Evolutionary conservation across 768 basidiomycete genomes (phyloP).

Genomic region (Tulasnella sp.): DNA sequence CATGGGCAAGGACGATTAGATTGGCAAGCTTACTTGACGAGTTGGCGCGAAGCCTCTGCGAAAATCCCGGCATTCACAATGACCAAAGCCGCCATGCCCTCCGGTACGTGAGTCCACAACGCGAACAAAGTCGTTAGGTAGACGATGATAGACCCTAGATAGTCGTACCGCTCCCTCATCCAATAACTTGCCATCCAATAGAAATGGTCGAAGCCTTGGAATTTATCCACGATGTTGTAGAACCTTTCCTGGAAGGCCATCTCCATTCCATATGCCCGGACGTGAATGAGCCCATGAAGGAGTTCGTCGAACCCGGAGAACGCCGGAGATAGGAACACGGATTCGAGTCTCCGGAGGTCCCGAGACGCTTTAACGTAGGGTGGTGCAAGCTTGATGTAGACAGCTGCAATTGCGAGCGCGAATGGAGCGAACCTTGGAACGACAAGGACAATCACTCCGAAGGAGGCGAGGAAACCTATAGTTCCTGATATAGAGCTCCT

Average conservation of each 20-base stretch:
- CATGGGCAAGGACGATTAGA: conserved; percentile 5
- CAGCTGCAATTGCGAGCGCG: conserved; percentile 62
- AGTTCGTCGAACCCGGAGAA: conserved; percentile 73
- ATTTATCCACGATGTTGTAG: conserved; percentile 55
- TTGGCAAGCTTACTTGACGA: conserved; percentile 47
- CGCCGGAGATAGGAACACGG: conserved; percentile 62
- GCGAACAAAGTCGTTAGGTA: conserved; percentile 67
- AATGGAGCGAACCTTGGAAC: conserved; percentile 63
- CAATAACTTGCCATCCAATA: conserved; percentile 63
- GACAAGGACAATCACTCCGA: conserved; percentile 57
- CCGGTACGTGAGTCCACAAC: conserved; percentile 50
- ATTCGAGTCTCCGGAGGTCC: conserved; percentile 64
- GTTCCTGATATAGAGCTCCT: conserved; percentile 53
- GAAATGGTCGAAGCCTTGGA: conserved; percentile 67
- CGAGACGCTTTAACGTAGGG: conserved; percentile 58
- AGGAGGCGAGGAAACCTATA: conserved; percentile 59
- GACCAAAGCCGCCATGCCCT: conserved; percentile 64
- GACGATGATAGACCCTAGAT: conserved; percentile 67
- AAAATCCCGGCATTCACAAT: conserved; percentile 68
- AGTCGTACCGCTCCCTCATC: conserved; percentile 72
- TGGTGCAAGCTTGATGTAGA: conserved; percentile 62
- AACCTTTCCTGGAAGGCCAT: conserved; percentile 60
- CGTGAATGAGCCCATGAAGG: conserved; percentile 59
- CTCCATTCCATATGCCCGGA: conserved; percentile 71
- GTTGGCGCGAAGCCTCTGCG: conserved; percentile 61